These are phyloP conservation scores for Candida schatavii DNA, from an alignment of 805 yeast genomes.

Conservation along the genomic window DNA sequence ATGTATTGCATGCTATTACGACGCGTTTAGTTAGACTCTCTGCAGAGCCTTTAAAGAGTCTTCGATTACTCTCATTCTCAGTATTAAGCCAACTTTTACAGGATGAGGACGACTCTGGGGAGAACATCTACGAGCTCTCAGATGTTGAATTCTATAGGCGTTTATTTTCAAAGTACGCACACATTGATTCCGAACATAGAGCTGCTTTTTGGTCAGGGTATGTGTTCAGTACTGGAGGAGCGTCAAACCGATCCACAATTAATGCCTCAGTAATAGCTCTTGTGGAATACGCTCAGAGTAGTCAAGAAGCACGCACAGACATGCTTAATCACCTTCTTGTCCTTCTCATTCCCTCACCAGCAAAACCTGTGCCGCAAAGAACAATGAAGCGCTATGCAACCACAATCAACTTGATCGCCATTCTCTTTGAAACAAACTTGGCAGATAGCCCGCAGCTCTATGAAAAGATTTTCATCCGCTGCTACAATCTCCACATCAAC, in stretches of 20 bases:
- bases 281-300: not conserved
- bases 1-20: conserved; percentile 16
- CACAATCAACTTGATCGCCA: conserved; percentile 29
- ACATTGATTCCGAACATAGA: conserved; percentile 1
- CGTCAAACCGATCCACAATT: not conserved
- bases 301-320: not conserved
- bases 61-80: conserved; percentile 43
- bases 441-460: conserved; percentile 20
- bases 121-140: not conserved
- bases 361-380: conserved; percentile 12
- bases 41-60: conserved; percentile 60
- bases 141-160: conserved; percentile 15
- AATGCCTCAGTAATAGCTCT: conserved; percentile 2
- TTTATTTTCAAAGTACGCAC: conserved; percentile 21
- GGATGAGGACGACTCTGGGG: not conserved
- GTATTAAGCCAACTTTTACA: not conserved
- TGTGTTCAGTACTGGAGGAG: conserved; percentile 4
- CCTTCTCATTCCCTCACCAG: conserved; percentile 16
- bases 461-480: conserved; percentile 41
- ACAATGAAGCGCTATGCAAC: conserved; percentile 20
- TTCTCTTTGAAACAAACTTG: conserved; percentile 40
- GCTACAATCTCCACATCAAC: conserved; percentile 56
- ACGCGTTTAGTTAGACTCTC: conserved; percentile 50
- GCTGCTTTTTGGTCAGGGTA: conserved; percentile 4
- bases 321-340: not conserved